A percentile compares a stretch with the other conserved stretches of the same genome.
phyloP scores from a whole-genome alignment of 495 filamentous ascomycete genomes.

The Parachaetomium inaequale region DNA sequence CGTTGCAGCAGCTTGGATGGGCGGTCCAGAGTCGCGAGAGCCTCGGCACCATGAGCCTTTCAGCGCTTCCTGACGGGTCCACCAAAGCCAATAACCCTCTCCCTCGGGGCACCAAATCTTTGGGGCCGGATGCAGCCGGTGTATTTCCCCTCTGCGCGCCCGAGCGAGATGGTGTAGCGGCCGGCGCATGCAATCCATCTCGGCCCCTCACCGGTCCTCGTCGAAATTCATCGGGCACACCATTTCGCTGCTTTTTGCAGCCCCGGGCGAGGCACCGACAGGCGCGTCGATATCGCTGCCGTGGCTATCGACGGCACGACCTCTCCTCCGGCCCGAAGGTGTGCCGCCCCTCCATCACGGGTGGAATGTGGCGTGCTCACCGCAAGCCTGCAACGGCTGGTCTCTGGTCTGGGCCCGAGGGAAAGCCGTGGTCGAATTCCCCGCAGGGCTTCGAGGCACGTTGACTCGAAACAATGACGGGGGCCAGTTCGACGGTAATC shows the following conservation, averaged over 20 bases:
- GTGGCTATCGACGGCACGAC: background rate
- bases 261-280: no score
- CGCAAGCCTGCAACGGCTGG: background rate
- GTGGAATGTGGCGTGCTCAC: background rate
- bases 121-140: slow-evolving; percentile 15
- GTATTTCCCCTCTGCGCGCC: background rate
- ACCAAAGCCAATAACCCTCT: background rate
- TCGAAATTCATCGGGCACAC: slow-evolving; percentile 26
- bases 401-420: background rate
- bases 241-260: no score
- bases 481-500: background rate
- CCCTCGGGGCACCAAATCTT: background rate
- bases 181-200: slow-evolving; percentile 2
- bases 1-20: no score
- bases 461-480: slow-evolving; percentile 1
- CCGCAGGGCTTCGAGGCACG: background rate
- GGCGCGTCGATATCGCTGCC: slow-evolving; percentile 1
- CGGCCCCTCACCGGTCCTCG: slow-evolving; percentile 30
- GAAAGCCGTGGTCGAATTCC: background rate
- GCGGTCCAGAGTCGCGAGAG: background rate
- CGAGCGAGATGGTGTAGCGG: background rate
- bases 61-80: background rate
- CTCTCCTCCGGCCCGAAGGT: slow-evolving; percentile 2
- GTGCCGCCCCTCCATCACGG: slow-evolving; percentile 3
- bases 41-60: background rate